These are phyloP conservation scores for Rhynchosporium secalis DNA, from an alignment of 2,329 filamentous ascomycete species.

Conservation along the genomic window DNA sequence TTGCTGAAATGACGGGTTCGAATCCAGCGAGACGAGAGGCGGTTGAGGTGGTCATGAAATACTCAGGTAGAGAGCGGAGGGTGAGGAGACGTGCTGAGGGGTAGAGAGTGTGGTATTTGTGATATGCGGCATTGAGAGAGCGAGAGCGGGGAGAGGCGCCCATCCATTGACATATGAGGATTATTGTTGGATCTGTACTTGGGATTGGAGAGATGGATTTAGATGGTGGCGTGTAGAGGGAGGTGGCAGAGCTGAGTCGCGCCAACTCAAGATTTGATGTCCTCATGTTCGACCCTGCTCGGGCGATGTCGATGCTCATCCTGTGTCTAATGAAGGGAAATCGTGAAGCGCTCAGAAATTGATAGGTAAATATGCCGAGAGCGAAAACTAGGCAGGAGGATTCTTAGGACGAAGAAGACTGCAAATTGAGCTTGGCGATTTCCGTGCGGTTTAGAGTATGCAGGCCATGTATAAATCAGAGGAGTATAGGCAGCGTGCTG, in stretches of 20 bases:
- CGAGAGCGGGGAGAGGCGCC: slow-evolving; percentile 24
- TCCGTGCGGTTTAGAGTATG: too few relatives aligned
- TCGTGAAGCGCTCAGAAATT: too few relatives aligned
- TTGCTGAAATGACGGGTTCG: slow-evolving; percentile 18
- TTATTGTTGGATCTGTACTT: slow-evolving; percentile 23
- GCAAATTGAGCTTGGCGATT: too few relatives aligned
- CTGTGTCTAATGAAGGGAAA: too few relatives aligned
- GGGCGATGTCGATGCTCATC: not conserved
- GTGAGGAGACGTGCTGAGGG: slow-evolving; percentile 24
- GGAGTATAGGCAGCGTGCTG: too few relatives aligned
- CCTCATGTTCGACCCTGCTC: not conserved
- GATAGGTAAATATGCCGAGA: too few relatives aligned
- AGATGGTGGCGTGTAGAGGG: slow-evolving; percentile 20
- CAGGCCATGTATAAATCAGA: too few relatives aligned
- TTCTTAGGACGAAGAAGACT: too few relatives aligned
- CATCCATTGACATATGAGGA: slow-evolving; percentile 30
- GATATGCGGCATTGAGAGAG: slow-evolving; percentile 23
- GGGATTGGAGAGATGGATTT: not conserved
- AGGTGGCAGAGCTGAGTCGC: slow-evolving; percentile 21
- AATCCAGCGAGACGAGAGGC: slow-evolving; percentile 18
- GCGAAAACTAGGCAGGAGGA: too few relatives aligned
- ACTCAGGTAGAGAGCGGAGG: slow-evolving; percentile 17
- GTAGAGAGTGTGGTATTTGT: slow-evolving; percentile 23
- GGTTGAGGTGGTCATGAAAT: slow-evolving; percentile 22
- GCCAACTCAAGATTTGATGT: slow-evolving; percentile 20